phyloP scores from a whole-genome alignment of 352 stramenopile species.

The Thalassiosira allenii region DNA sequence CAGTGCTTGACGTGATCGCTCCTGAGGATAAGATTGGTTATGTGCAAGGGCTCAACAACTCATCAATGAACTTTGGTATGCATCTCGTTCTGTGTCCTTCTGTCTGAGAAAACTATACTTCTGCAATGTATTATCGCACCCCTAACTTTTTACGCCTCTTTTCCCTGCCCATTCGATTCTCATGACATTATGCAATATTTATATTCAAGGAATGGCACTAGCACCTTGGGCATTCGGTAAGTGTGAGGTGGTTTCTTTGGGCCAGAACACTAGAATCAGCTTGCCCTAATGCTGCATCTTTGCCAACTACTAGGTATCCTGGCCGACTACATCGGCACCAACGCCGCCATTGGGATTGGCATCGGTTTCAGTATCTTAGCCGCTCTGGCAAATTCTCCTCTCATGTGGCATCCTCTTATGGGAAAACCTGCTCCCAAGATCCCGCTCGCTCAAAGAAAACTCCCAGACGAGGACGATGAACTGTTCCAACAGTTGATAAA shows the following conservation, averaged over 20 bases:
- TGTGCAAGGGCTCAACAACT: conserved; percentile 43
- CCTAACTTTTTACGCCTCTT: too few species aligned
- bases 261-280: too few species aligned
- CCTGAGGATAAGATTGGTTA: conserved; percentile 40
- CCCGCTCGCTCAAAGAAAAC: conserved; percentile 7
- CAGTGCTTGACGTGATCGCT: too few species aligned
- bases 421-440: conserved; percentile 25
- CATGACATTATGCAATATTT: too few species aligned
- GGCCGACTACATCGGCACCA: conserved; percentile 25
- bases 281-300: too few species aligned
- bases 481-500: conserved; percentile 49
- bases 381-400: conserved; percentile 25
- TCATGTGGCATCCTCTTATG: conserved; percentile 34
- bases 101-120: too few species aligned
- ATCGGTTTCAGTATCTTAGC: conserved; percentile 40
- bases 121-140: too few species aligned
- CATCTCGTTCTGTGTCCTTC: too few species aligned
- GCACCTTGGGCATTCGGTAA: conserved; percentile 37
- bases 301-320: too few species aligned
- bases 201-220: conserved; percentile 34
- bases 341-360: conserved; percentile 25
- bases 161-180: too few species aligned
- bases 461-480: conserved; percentile 55
- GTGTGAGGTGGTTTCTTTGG: too few species aligned
- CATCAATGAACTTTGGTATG: conserved; percentile 48